These are phyloP conservation scores for Turritis glabra DNA, from an alignment of 345 rosid genomes.

Conservation along the genomic window DNA sequence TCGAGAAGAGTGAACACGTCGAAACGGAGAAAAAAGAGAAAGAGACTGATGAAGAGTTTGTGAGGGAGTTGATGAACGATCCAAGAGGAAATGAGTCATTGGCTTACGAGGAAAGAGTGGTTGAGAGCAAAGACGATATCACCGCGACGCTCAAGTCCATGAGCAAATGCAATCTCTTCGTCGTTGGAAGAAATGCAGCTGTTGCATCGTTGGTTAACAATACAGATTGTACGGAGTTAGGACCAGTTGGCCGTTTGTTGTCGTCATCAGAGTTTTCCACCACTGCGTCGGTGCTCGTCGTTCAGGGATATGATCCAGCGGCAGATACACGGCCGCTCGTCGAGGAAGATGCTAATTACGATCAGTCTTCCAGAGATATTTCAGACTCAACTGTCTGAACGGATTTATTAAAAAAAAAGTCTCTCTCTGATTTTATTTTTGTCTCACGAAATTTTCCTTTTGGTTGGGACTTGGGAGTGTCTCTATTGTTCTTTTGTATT, in stretches of 20 bases:
- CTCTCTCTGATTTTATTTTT: neutral
- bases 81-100: slow-evolving; percentile 39
- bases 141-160: slow-evolving; percentile 34
- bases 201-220: slow-evolving; percentile 33
- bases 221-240: slow-evolving; percentile 51
- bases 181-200: slow-evolving; percentile 49
- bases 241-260: slow-evolving; percentile 49
- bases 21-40: slow-evolving; percentile 29
- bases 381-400: slow-evolving; percentile 26
- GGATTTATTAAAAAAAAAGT: neutral
- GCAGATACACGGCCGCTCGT: slow-evolving; percentile 37
- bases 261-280: slow-evolving; percentile 49
- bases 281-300: slow-evolving; percentile 49
- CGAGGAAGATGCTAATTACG: slow-evolving; percentile 26
- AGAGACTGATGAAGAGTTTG: slow-evolving; percentile 29
- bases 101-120: slow-evolving; percentile 38
- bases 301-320: slow-evolving; percentile 46
- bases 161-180: slow-evolving; percentile 44
- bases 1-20: slow-evolving; percentile 21
- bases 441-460: neutral
- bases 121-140: slow-evolving; percentile 43
- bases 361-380: slow-evolving; percentile 23
- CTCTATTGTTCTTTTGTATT: neutral
- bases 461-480: neutral
- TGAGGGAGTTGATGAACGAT: slow-evolving; percentile 35